Evolutionary conservation across 2,329 filamentous ascomycete genomes (phyloP).

Genomic region (Apiospora aurea): DNA sequence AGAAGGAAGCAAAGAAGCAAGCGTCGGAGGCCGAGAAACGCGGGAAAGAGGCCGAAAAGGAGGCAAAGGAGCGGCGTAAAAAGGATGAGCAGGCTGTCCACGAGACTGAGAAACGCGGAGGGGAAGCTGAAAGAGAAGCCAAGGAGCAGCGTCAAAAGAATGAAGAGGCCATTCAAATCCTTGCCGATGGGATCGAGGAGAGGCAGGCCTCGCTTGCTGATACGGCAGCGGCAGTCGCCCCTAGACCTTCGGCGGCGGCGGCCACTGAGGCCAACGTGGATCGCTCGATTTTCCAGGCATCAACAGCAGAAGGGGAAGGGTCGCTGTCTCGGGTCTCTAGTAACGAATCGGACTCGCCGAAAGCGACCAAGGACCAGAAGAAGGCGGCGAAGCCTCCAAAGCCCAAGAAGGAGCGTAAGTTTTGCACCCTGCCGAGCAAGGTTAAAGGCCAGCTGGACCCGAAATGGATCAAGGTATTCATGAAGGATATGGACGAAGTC

Average conservation of each 20-base stretch:
- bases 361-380: background rate
- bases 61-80: slow-evolving; percentile 33
- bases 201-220: slow-evolving; percentile 40
- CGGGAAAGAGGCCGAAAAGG: slow-evolving; percentile 48
- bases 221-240: slow-evolving; percentile 21
- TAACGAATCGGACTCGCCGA: background rate
- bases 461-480: slow-evolving; percentile 80
- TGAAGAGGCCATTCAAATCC: slow-evolving; percentile 31
- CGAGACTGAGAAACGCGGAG: slow-evolving; percentile 1
- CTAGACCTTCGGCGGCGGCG: background rate
- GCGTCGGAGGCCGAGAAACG: slow-evolving; percentile 40
- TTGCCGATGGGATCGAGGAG: slow-evolving; percentile 29
- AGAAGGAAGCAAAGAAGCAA: slow-evolving; percentile 48
- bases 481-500: slow-evolving; percentile 86
- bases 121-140: slow-evolving; percentile 2
- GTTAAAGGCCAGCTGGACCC: slow-evolving; percentile 65
- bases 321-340: background rate
- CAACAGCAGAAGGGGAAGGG: background rate
- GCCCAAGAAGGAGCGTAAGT: slow-evolving; percentile 70
- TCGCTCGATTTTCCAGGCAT: background rate
- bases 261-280: background rate
- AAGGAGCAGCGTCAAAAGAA: slow-evolving; percentile 30
- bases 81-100: slow-evolving; percentile 34
- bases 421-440: slow-evolving; percentile 74
- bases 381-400: slow-evolving; percentile 33